These are phyloP conservation scores for Lentinula aciculospora DNA, from an alignment of 768 basidiomycete genomes.

Conservation along the genomic window DNA sequence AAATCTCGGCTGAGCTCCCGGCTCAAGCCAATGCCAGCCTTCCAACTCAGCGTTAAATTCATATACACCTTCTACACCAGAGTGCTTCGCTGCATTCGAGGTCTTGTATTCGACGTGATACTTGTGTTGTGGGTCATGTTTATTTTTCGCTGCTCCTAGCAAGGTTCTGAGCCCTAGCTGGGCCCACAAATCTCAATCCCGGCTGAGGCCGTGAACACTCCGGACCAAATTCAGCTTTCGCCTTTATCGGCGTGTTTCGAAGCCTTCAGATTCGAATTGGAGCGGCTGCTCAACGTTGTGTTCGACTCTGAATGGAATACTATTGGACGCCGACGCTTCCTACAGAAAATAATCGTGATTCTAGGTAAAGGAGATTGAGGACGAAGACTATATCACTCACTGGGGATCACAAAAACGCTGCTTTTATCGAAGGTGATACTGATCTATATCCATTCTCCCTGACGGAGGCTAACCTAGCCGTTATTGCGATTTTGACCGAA, in stretches of 20 bases:
- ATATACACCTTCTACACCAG: neutral
- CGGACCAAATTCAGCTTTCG: neutral
- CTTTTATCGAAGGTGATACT: no score
- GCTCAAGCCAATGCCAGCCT: neutral
- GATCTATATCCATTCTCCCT: no score
- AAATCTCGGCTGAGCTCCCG: neutral
- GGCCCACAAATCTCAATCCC: neutral
- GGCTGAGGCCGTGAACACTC: neutral
- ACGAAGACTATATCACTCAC: neutral
- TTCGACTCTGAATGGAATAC: neutral
- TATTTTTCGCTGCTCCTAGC: neutral
- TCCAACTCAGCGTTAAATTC: neutral
- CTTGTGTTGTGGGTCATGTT: neutral
- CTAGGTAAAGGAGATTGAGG: neutral
- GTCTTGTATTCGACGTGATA: neutral
- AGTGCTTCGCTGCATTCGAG: neutral
- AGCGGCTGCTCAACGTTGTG: neutral
- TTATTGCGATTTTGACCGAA: no score
- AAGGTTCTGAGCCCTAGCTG: neutral
- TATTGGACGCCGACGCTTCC: neutral
- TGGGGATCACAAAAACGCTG: neutral
- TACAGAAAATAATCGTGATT: neutral
- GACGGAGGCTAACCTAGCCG: no score
- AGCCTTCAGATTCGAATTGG: neutral
- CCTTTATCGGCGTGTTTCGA: neutral